Evolutionary conservation across 1,139 yeast species (phyloP).

Genomic region (Saccharomyces hybrid): DNA sequence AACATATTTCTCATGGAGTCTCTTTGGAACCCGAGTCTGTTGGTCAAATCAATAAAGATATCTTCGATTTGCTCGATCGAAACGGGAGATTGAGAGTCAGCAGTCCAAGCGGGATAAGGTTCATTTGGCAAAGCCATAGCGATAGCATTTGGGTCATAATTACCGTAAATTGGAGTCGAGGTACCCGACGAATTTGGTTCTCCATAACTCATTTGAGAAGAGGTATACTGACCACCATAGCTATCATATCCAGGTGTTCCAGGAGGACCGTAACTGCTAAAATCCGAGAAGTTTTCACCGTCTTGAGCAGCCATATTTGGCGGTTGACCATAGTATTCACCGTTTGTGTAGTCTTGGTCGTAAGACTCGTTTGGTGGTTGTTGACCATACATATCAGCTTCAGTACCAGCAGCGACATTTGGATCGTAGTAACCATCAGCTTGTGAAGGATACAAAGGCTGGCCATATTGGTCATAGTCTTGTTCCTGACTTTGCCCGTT

Average conservation of each 20-base stretch:
- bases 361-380: conserved; percentile 46
- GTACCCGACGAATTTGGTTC: conserved; percentile 88
- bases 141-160: conserved; percentile 59
- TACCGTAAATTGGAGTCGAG: conserved; percentile 89
- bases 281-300: conserved; percentile 72
- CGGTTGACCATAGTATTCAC: conserved; percentile 44
- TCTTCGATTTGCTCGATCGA: conserved; percentile 85
- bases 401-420: conserved; percentile 15
- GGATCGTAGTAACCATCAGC: conserved; percentile 12
- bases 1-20: conserved; percentile 96
- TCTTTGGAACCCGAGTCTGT: conserved; percentile 94
- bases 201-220: conserved; percentile 76
- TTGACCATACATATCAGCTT: conserved; percentile 9
- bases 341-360: conserved; percentile 17
- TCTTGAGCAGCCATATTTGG: conserved; percentile 44
- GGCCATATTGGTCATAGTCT: conserved; percentile 28
- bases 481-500: conserved; percentile 6
- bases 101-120: conserved; percentile 95
- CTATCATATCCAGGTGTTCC: conserved; percentile 73
- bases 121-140: conserved; percentile 50
- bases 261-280: conserved; percentile 55
- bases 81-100: conserved; percentile 81
- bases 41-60: conserved; percentile 79
- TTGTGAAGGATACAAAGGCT: conserved; percentile 18
- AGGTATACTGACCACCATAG: conserved; percentile 57